phyloP scores from a whole-genome alignment of 2,329 filamentous ascomycete species.

The Chlorencoelia australis region DNA sequence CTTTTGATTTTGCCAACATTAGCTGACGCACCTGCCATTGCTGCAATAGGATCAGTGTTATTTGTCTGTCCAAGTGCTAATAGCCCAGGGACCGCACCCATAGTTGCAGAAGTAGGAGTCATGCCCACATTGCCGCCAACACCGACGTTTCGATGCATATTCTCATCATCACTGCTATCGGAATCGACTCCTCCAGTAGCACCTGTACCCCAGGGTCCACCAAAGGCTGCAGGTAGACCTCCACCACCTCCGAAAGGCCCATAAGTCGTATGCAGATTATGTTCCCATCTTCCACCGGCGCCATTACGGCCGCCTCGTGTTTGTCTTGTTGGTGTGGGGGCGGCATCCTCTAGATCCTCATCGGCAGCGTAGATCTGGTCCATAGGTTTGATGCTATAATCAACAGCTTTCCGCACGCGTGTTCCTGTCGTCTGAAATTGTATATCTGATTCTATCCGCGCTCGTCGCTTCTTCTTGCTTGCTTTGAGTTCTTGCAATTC shows the following conservation, averaged over 20 bases:
- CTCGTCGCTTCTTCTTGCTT: constrained; percentile 35
- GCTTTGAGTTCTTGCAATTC: constrained; percentile 51
- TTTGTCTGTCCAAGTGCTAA: constrained; percentile 42
- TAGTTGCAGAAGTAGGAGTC: constrained; percentile 45
- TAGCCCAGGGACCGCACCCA: constrained; percentile 33
- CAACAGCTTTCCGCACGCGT: constrained; percentile 55
- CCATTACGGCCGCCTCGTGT: constrained; percentile 49
- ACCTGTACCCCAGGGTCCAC: constrained; percentile 64
- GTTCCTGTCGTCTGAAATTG: constrained; percentile 48
- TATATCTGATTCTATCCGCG: constrained; percentile 43
- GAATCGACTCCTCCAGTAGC: constrained; percentile 77
- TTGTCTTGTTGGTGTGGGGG: constrained; percentile 56
- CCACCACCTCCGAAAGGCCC: constrained; percentile 87
- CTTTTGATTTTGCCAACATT: constrained; percentile 93
- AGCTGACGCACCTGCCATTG: constrained; percentile 53
- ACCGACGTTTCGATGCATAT: constrained; percentile 50
- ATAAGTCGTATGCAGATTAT: constrained; percentile 77
- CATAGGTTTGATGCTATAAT: constrained; percentile 79
- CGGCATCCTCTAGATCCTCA: constrained; percentile 57
- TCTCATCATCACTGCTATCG: constrained; percentile 94
- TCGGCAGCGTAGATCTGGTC: constrained; percentile 63
- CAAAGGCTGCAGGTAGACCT: constrained; percentile 39
- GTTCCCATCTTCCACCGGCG: constrained; percentile 48
- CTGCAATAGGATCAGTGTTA: constrained; percentile 44
- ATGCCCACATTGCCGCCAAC: constrained; percentile 57